These are phyloP conservation scores for Agaricus bisporus DNA, from an alignment of 768 basidiomycete genomes.

Conservation along the genomic window DNA sequence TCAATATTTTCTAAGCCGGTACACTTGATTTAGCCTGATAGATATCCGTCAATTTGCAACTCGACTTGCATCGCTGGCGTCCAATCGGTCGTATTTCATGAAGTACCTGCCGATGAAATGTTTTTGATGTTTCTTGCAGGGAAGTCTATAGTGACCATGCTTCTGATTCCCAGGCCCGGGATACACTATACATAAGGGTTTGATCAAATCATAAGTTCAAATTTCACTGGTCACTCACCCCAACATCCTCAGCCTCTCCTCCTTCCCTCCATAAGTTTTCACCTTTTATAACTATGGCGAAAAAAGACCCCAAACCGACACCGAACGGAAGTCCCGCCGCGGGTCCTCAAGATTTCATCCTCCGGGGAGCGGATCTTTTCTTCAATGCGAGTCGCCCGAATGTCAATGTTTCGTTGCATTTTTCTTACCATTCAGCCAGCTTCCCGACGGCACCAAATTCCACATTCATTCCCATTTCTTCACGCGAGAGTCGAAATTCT, in stretches of 20 bases:
- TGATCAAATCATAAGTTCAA: not conserved
- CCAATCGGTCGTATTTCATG: too few relatives aligned
- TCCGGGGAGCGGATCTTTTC: constrained; percentile 1
- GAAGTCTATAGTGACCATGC: not conserved
- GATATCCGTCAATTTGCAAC: too few relatives aligned
- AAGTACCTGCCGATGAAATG: too few relatives aligned
- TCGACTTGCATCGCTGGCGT: too few relatives aligned
- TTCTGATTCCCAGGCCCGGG: not conserved
- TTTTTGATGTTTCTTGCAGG: not conserved
- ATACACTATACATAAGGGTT: not conserved
- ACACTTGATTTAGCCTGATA: too few relatives aligned
- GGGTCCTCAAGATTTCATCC: not conserved
- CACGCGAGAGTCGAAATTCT: constrained; percentile 42
- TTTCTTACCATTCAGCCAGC: constrained; percentile 19
- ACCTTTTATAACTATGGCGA: constrained; percentile 8
- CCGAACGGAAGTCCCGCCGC: too few relatives aligned
- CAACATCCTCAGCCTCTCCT: not conserved
- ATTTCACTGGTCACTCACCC: not conserved
- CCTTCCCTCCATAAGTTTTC: not conserved
- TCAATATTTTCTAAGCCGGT: too few relatives aligned
- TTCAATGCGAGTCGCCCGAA: constrained; percentile 17
- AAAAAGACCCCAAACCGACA: too few relatives aligned
- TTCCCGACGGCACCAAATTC: constrained; percentile 37
- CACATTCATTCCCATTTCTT: constrained; percentile 51
- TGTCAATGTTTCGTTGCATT: not conserved